Base-by-base conservation (phyloP, 176 grass and related monocot genomes). In the Elymus sibiricus region DNA sequence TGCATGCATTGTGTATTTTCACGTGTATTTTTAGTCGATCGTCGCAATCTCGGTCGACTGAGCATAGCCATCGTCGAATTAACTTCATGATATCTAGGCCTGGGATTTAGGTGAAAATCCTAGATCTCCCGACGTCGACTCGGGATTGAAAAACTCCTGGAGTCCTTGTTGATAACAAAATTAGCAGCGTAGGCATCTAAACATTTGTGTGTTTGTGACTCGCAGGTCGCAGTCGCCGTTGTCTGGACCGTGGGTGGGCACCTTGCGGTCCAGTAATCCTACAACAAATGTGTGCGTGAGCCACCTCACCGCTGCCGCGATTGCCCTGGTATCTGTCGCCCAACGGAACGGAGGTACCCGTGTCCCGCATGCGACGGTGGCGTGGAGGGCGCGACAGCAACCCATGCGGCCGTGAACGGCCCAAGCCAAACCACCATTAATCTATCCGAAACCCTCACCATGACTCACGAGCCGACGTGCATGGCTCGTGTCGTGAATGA, bases 281-380 rank as follows among this genome's bases (percentile, higher is more conserved):
- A 31, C 63, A 19, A 69, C 65, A 35, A 68, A 68, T 68, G 65
- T 37, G 65, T 37, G 65, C 31, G 29, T 11, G 29, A 19, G 65
- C 65, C 61, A 64, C 61, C 61, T 28, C 61, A 64, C 61, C 25
- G 4, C 26, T 14, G 25, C 17, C 6, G 17, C 17, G 17, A 21
- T 1, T 2, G 38, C 49, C 16, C 16, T 53, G 49, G 49, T 53
- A 19, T 53, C 1, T 0, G 49, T 53, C 49, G 49, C 49, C 49
- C 49, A 19, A 53, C 49, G 49, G 49, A 53, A 53, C 16, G 46
- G 46, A 13, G 14, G 46, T 12, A 49, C 46, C 17, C 82, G 82
- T 64, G 82, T 65, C 53, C 58, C n/a, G 71, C 83, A 65, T 76
- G 82, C 82, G 47, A 35, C 12, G 61, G 73, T 56, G 73, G 21